Evolutionary conservation across 768 basidiomycete genomes (phyloP).

Genomic region (Neoboletus subvelutipes): DNA sequence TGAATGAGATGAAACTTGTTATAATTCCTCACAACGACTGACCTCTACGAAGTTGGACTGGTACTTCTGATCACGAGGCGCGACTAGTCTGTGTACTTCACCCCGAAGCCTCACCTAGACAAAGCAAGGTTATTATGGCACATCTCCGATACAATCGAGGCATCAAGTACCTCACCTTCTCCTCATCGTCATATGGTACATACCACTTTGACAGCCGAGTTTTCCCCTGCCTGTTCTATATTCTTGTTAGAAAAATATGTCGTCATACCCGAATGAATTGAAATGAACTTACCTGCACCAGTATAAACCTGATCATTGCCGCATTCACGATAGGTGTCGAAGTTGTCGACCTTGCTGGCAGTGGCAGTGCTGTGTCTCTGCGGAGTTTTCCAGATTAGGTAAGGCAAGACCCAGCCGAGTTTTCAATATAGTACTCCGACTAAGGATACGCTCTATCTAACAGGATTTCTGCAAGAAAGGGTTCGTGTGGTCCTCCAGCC

Average conservation of each 20-base stretch:
- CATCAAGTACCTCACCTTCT: constrained; percentile 64
- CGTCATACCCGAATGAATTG: background rate
- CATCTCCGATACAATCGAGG: background rate
- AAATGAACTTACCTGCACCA: constrained; percentile 73
- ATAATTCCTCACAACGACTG: constrained; percentile 21
- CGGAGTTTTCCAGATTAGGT: constrained; percentile 14
- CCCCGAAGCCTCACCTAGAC: constrained; percentile 85
- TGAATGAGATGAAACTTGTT: constrained; percentile 3
- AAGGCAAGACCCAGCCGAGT: background rate
- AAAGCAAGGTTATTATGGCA: background rate
- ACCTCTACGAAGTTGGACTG: constrained; percentile 99
- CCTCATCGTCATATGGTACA: constrained; percentile 97
- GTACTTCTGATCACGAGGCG: constrained; percentile 97
- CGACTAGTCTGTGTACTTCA: constrained; percentile 94
- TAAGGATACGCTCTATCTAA: background rate
- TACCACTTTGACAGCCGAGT: constrained; percentile 98
- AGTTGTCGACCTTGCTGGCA: background rate
- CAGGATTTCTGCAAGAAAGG: background rate
- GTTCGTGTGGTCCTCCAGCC: background rate
- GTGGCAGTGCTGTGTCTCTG: background rate
- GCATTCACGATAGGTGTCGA: constrained; percentile 16
- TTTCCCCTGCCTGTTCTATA: constrained; percentile 96
- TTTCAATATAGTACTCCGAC: too few species aligned
- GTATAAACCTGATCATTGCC: constrained; percentile 93
- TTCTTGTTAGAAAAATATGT: constrained; percentile 1